These are phyloP conservation scores for Mucor irregularis DNA, from an alignment of 371 early-diverging fungal genomes.

Conservation along the genomic window DNA sequence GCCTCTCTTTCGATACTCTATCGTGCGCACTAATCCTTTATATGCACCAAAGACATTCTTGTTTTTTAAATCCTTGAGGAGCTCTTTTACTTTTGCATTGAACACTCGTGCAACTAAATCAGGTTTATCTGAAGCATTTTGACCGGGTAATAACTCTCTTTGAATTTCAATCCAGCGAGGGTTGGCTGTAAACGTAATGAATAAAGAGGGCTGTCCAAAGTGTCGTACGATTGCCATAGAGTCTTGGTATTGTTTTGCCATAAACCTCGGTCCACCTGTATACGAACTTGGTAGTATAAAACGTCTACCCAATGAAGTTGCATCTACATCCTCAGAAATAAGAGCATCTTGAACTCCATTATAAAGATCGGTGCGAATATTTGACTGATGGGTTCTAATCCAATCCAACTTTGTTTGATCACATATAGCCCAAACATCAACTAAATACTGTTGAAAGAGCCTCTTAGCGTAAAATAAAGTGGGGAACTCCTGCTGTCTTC, in stretches of 20 bases:
- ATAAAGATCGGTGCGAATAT: not conserved
- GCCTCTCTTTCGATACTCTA: conserved; percentile 8
- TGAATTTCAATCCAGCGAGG: conserved; percentile 32
- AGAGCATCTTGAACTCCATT: not conserved
- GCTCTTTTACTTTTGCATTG: conserved; percentile 18
- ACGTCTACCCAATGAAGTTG: not conserved
- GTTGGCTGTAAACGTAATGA: conserved; percentile 43
- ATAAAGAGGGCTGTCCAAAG: conserved; percentile 27
- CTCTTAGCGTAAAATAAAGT: not conserved
- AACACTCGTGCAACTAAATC: conserved; percentile 24
- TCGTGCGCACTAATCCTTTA: not conserved
- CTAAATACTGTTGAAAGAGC: conserved; percentile 7
- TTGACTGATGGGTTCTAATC: not conserved
- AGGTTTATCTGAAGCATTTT: conserved; percentile 15
- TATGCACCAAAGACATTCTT: conserved; percentile 4
- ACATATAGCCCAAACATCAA: conserved; percentile 6
- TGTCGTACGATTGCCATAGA: conserved; percentile 24
- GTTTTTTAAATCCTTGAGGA: not conserved
- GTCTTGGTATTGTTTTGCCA: conserved; percentile 28
- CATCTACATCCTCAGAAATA: not conserved
- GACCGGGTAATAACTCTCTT: conserved; percentile 10
- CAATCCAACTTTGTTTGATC: conserved; percentile 9
- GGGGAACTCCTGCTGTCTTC: not conserved
- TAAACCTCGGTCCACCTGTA: not conserved
- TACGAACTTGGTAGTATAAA: not conserved